Conservation (phyloP, 164 flowering plant genomes). For the Piper longum region DNA sequence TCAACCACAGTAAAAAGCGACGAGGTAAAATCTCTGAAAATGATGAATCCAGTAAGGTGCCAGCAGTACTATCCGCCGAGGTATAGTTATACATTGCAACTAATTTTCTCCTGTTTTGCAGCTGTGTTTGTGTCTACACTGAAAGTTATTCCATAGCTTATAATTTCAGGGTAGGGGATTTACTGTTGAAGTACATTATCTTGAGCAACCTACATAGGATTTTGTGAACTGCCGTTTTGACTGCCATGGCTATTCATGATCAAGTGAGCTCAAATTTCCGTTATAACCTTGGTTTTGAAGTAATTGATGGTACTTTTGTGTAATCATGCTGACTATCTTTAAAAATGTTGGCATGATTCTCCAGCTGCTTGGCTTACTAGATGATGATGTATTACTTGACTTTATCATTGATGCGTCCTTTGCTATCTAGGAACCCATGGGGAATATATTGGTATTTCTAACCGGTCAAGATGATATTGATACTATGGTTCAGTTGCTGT, state of each 20-base stretch:
- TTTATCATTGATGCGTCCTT: not conserved
- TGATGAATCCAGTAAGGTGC: conserved; percentile 39
- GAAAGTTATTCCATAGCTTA: not conserved
- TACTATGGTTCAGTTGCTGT: conserved; percentile 58
- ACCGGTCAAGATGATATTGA: conserved; percentile 99
- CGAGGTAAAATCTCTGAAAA: conserved; percentile 27
- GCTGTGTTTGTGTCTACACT: too few relatives aligned
- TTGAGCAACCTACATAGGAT: conserved; percentile 76
- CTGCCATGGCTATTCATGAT: conserved; percentile 64
- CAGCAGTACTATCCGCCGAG: conserved; percentile 91
- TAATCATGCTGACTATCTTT: not conserved
- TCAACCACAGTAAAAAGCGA: conserved; percentile 33
- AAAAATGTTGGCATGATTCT: not conserved
- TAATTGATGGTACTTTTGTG: not conserved
- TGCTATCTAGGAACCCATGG: conserved; percentile 56
- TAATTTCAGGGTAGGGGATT: conserved; percentile 79
- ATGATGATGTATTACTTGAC: not conserved
- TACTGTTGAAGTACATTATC: conserved; percentile 61
- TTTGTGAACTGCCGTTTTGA: conserved; percentile 74
- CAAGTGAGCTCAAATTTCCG: conserved; percentile 26
- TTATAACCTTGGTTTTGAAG: not conserved
- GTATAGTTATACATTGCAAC: conserved; percentile 20
- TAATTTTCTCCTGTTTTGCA: not conserved
- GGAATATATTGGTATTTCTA: conserved; percentile 86
- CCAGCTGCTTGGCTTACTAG: not conserved